Percentiles rank a stretch among this genome's conserved stretches.
Evolutionary conservation across 2,329 filamentous ascomycete species (phyloP).

Genomic region (Alternaria incomplexa): DNA sequence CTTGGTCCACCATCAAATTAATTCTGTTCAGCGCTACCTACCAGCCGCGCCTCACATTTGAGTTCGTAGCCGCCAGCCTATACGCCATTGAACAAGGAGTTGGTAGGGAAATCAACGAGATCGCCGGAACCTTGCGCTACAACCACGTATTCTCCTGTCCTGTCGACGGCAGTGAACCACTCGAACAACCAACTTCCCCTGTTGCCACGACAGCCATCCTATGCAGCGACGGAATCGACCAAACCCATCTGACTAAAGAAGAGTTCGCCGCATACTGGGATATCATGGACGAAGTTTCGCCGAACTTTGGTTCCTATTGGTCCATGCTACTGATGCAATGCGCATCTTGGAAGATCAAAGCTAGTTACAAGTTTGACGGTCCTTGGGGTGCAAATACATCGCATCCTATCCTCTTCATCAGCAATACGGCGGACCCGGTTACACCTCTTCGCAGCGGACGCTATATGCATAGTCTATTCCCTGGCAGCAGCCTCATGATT

Average conservation of each 20-base stretch:
- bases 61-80: slow-evolving; percentile 43
- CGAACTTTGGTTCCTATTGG: slow-evolving; percentile 49
- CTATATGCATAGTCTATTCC: slow-evolving; percentile 50
- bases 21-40: slow-evolving; percentile 49
- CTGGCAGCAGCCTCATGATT: slow-evolving; percentile 53
- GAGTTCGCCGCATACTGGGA: slow-evolving; percentile 46
- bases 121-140: slow-evolving; percentile 21
- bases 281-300: slow-evolving; percentile 41
- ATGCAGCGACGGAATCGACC: slow-evolving; percentile 50
- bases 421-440: slow-evolving; percentile 65
- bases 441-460: slow-evolving; percentile 59
- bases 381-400: slow-evolving; percentile 50
- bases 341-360: slow-evolving; percentile 45
- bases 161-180: slow-evolving; percentile 23
- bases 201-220: slow-evolving; percentile 41
- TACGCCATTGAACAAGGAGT: slow-evolving; percentile 39
- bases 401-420: slow-evolving; percentile 64
- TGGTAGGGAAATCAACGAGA: slow-evolving; percentile 29
- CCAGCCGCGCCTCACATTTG: slow-evolving; percentile 43
- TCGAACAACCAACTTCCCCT: not conserved
- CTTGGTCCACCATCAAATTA: slow-evolving; percentile 49
- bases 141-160: slow-evolving; percentile 38
- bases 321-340: slow-evolving; percentile 47
- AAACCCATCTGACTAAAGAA: slow-evolving; percentile 27
- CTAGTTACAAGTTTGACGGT: slow-evolving; percentile 42